Evolutionary conservation across 148 eudicot species (phyloP).

Genomic region (Fagopyrum homotropicum): DNA sequence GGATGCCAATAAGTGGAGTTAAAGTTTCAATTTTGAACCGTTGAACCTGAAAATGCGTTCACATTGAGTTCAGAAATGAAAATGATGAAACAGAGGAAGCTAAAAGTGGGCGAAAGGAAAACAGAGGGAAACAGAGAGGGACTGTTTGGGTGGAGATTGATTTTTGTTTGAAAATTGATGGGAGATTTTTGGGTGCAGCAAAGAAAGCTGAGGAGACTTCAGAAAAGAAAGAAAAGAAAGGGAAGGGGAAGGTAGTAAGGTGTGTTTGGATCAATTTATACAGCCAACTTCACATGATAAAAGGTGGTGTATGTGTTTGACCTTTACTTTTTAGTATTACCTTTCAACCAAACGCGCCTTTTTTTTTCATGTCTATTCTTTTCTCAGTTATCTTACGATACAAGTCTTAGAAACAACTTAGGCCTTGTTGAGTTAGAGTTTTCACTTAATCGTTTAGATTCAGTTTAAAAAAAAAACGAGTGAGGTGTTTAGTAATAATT

Average conservation of each 20-base stretch:
- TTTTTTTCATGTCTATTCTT: too few species aligned
- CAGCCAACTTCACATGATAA: not conserved
- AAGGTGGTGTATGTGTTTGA: not conserved
- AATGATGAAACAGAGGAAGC: not conserved
- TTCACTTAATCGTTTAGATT: too few species aligned
- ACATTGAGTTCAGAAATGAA: not conserved
- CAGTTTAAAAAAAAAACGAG: too few species aligned
- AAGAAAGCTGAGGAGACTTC: not conserved
- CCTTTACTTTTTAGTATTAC: not conserved
- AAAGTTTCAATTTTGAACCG: not conserved
- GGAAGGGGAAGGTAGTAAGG: not conserved
- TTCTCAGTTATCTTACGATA: too few species aligned
- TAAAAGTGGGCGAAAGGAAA: too few species aligned
- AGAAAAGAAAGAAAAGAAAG: not conserved
- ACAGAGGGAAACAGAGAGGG: not conserved
- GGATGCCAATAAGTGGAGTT: not conserved
- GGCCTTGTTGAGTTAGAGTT: too few species aligned
- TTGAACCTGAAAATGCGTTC: not conserved
- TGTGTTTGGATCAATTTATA: slow-evolving; percentile 8
- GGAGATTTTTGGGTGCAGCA: not conserved
- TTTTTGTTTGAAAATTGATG: not conserved
- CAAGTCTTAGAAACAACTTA: too few species aligned
- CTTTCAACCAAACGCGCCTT: not conserved
- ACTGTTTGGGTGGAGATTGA: not conserved
- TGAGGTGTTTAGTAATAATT: too few species aligned